These are phyloP conservation scores for Niveomyces coronatus DNA, from an alignment of 2,329 filamentous ascomycete species.

Conservation along the genomic window DNA sequence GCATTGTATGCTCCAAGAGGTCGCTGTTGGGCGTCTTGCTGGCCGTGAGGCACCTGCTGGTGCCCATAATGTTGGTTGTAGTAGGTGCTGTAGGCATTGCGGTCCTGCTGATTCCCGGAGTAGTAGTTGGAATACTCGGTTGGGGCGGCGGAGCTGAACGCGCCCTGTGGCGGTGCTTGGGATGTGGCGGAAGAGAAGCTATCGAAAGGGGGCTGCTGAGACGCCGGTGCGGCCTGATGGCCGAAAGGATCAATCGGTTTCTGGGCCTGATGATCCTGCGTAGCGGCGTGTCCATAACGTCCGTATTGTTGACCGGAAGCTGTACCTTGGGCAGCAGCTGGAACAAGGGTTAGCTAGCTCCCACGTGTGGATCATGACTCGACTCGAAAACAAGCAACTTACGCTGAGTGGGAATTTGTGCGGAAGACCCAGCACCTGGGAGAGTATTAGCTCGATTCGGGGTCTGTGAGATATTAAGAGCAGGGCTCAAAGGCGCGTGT, in stretches of 20 bases:
- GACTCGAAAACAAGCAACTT: conserved; percentile 9
- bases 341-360: neutral
- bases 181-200: conserved; percentile 48
- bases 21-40: conserved; percentile 71
- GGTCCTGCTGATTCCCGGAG: conserved; percentile 60
- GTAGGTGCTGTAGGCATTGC: conserved; percentile 71
- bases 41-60: conserved; percentile 48
- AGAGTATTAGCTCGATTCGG: neutral
- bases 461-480: no score
- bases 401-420: conserved; percentile 17
- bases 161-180: conserved; percentile 50
- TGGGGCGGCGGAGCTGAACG: conserved; percentile 64
- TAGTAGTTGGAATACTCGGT: conserved; percentile 82
- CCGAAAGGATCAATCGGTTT: conserved; percentile 84
- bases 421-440: neutral
- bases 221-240: conserved; percentile 51
- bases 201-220: conserved; percentile 50
- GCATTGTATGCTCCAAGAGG: conserved; percentile 66
- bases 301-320: conserved; percentile 52
- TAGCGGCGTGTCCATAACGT: conserved; percentile 53
- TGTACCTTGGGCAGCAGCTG: conserved; percentile 1
- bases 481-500: neutral
- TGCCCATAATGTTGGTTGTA: conserved; percentile 54
- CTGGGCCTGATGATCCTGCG: conserved; percentile 55
- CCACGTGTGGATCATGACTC: no score